Evolutionary conservation across 108 stramenopile species (phyloP).

Genomic region (Discostella stelligeroides): DNA sequence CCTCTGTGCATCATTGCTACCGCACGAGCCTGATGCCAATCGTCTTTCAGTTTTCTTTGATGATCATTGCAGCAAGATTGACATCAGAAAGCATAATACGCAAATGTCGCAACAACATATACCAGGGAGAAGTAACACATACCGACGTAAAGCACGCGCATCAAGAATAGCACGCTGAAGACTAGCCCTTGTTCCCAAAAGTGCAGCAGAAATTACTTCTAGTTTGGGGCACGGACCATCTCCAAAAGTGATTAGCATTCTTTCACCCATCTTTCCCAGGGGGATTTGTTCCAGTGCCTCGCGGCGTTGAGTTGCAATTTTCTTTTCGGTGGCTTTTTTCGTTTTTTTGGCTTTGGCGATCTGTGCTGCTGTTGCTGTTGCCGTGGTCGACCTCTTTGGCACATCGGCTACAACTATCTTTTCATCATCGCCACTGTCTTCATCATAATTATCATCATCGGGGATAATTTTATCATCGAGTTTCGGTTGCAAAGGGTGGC

Average conservation of each 20-base stretch:
- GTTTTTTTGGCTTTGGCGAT: conserved; percentile 2
- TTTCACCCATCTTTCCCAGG: conserved; percentile 66
- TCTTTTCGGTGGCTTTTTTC: neutral
- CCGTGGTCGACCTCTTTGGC: neutral
- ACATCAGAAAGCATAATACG: neutral
- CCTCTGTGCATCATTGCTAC: conserved; percentile 24
- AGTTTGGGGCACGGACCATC: conserved; percentile 67
- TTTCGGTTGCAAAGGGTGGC: neutral
- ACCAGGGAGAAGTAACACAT: neutral
- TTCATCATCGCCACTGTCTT: conserved; percentile 27
- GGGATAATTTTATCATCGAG: conserved; percentile 18
- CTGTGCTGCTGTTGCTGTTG: no score
- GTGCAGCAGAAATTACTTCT: conserved; percentile 52
- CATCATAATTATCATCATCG: conserved; percentile 47
- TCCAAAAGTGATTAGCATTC: conserved; percentile 84
- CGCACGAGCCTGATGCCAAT: conserved; percentile 42
- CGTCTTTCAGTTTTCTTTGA: conserved; percentile 34
- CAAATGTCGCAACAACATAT: neutral
- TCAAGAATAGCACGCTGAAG: conserved; percentile 73
- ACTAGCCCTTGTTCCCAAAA: conserved; percentile 62
- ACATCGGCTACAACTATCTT: no score
- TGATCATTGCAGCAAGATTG: neutral
- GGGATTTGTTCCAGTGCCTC: conserved; percentile 62
- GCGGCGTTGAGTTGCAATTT: conserved; percentile 4
- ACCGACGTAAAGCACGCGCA: conserved; percentile 71